Evolutionary conservation across 768 basidiomycete species (phyloP).

Genomic region (Calocera viscosa): DNA sequence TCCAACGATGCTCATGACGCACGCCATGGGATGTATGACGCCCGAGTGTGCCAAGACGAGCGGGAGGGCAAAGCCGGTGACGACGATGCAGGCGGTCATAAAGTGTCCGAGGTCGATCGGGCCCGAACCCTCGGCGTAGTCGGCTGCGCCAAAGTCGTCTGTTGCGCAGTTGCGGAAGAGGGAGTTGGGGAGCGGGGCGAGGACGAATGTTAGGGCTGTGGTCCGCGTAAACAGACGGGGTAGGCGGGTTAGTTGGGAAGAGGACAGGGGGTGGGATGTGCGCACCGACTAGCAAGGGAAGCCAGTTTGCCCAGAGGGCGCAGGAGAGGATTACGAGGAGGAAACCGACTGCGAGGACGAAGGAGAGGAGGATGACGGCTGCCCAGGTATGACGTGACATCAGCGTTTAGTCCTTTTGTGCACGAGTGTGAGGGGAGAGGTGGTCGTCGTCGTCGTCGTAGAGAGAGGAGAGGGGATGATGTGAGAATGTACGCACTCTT

Average conservation of each 20-base stretch:
- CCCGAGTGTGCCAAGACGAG: conserved; percentile 84
- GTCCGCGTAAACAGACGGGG: background rate
- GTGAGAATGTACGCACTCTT: conserved; percentile 42
- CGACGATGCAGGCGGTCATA: conserved; percentile 78
- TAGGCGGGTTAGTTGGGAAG: background rate
- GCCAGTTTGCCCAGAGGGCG: conserved; percentile 92
- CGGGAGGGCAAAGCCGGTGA: conserved; percentile 87
- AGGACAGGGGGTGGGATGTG: conserved; percentile 9
- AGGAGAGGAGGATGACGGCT: conserved; percentile 95
- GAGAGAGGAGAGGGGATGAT: background rate
- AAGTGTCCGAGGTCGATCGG: conserved; percentile 88
- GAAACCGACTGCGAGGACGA: conserved; percentile 96
- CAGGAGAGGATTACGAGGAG: conserved; percentile 94
- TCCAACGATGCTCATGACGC: conserved; percentile 87
- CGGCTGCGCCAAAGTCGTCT: conserved; percentile 67
- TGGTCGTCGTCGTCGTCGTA: background rate
- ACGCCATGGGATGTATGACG: conserved; percentile 71
- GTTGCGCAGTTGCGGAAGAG: conserved; percentile 83
- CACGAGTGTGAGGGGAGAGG: background rate
- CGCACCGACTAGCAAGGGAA: conserved; percentile 90
- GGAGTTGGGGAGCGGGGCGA: conserved; percentile 92
- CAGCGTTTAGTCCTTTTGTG: background rate
- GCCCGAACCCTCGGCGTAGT: conserved; percentile 49
- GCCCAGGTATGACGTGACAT: conserved; percentile 11
- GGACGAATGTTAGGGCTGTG: conserved; percentile 80